Percentiles rank a stretch among this genome's conserved stretches.
These are phyloP conservation scores for Neurospora pannonica DNA, from an alignment of 495 filamentous ascomycete species.

Conservation along the genomic window DNA sequence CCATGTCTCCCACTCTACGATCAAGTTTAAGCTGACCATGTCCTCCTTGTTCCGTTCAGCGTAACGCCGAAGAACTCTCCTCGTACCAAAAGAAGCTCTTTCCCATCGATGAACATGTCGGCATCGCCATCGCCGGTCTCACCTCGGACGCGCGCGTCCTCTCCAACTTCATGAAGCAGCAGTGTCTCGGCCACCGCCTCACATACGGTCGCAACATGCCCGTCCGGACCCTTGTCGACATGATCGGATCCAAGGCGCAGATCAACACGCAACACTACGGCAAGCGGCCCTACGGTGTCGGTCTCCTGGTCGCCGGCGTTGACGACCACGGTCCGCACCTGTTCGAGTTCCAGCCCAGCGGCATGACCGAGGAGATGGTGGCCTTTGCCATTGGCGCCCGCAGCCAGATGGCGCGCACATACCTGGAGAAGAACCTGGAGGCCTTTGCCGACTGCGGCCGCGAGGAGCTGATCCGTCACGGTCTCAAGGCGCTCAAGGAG, in stretches of 20 bases:
- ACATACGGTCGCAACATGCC: slow-evolving; percentile 91
- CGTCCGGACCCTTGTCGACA: slow-evolving; percentile 72
- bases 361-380: slow-evolving; percentile 92
- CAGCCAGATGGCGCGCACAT: slow-evolving; percentile 94
- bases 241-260: slow-evolving; percentile 94
- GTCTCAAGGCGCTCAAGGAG: slow-evolving; percentile 86
- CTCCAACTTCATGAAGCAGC: slow-evolving; percentile 99
- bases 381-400: slow-evolving; percentile 92
- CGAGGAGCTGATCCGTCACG: slow-evolving; percentile 86
- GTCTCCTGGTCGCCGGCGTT: slow-evolving; percentile 84
- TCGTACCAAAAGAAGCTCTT: slow-evolving; percentile 99
- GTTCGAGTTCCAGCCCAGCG: slow-evolving; percentile 95
- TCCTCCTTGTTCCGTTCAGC: slow-evolving; percentile 38
- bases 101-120: slow-evolving; percentile 89
- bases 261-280: slow-evolving; percentile 97
- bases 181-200: slow-evolving; percentile 88
- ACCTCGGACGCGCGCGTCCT: slow-evolving; percentile 97
- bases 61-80: slow-evolving; percentile 97
- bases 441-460: slow-evolving; percentile 59
- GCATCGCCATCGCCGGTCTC: slow-evolving; percentile 90
- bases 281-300: slow-evolving; percentile 92
- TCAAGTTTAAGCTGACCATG: slow-evolving; percentile 4
- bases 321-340: slow-evolving; percentile 90
- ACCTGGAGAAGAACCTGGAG: slow-evolving; percentile 85
- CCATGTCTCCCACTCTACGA: neutral